Evolutionary conservation across 140 eudicot species (phyloP).

Genomic region (Oenanthe javanica): DNA sequence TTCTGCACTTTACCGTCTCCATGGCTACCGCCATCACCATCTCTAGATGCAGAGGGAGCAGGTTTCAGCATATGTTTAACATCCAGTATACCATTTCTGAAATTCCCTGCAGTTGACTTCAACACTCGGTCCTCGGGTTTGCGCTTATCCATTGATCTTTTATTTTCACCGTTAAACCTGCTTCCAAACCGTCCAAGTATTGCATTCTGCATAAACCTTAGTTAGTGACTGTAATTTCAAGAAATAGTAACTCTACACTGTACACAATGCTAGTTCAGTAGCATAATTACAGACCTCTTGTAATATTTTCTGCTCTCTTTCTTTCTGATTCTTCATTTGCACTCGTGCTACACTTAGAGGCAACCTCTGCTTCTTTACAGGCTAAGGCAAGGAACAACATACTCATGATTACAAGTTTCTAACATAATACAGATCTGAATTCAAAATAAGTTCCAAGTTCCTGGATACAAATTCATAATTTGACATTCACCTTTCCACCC

Average conservation of each 20-base stretch:
- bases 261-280: not conserved
- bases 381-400: slow-evolving; percentile 30
- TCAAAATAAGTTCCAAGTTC: not conserved
- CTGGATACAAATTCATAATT: not conserved
- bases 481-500: slow-evolving; percentile 71
- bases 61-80: slow-evolving; percentile 52
- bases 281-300: slow-evolving; percentile 44
- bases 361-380: slow-evolving; percentile 68
- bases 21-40: slow-evolving; percentile 19
- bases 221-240: slow-evolving; percentile 5
- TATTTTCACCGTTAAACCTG: slow-evolving; percentile 30
- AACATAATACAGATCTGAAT: not conserved
- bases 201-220: slow-evolving; percentile 27
- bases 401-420: not conserved
- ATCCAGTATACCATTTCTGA: slow-evolving; percentile 71
- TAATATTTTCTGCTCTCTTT: slow-evolving; percentile 64
- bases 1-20: slow-evolving; percentile 39
- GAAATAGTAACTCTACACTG: not conserved
- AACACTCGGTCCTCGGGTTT: slow-evolving; percentile 65
- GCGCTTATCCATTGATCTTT: slow-evolving; percentile 29
- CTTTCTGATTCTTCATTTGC: slow-evolving; percentile 79
- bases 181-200: slow-evolving; percentile 49
- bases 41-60: slow-evolving; percentile 35
- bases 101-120: slow-evolving; percentile 62
- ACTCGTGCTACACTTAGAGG: slow-evolving; percentile 82